Evolutionary conservation across 129 eudicot species (phyloP), one percentile per base, ranked within the genome.

Genomic region (Saposhnikovia divaricata): DNA sequence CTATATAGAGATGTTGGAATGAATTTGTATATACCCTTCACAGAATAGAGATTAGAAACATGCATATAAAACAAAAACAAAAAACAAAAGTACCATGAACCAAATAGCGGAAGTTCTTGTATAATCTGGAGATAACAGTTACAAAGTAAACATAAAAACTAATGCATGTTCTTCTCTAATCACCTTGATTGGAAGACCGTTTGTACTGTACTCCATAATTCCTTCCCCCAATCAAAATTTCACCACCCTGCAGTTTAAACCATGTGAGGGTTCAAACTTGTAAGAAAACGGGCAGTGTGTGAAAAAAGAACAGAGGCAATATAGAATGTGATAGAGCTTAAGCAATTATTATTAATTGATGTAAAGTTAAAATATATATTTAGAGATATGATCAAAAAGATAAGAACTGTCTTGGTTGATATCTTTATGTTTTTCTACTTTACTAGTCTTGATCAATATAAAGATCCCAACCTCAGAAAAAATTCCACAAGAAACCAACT

Each of bases 161-260:
- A 3, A 7, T 16, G 37, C 15, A 61, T 25, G 2, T 13, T 40
- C 25, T 23, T 72, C 42, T 21, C 14, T 2, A 9, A n/a, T 73
- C 46, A 73, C 77, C 77, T 73, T 73, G 77, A 73, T 23, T 73
- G 23, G 19, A 44, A 23, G 55, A 44, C 48, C 11, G 28, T 25
- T 73, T 73, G 37, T 73, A 73, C 16, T 73, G 77, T 21, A 73
- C 16, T n/a, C 13, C 55, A n/a, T 0, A 44, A n/a, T 43, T 43
- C 16, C 38, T 73, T 23, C 8, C 77, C 0, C 77, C 77, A 13
- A 44, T 42, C 5, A 6, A 73, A n/a, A 73, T 44, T 12, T 73
- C 77, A 23, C 77, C 77, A 44, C 8, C 77, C 77, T 73, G 55
- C 45, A 71, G n/a, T 72, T 16, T 72, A 71, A 18, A 18, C 44